These are phyloP conservation scores for Allium cepa DNA, from an alignment of 106 monocot species.

Conservation along the genomic window DNA sequence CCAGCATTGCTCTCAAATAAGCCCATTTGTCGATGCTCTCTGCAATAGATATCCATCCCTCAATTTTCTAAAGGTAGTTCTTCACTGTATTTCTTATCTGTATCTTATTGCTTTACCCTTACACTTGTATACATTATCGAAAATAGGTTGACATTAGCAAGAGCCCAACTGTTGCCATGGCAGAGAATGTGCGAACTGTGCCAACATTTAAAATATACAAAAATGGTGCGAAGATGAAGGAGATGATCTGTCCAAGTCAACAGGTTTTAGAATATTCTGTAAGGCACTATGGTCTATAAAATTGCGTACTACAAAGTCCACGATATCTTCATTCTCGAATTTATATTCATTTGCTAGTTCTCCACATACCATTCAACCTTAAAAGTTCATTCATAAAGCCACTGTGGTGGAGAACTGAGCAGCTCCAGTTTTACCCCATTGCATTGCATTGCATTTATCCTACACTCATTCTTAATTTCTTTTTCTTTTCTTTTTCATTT, in stretches of 20 bases:
- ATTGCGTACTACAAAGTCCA: neutral
- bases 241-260: constrained; percentile 80
- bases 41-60: constrained; percentile 47
- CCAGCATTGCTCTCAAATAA: constrained; percentile 38
- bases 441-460: neutral
- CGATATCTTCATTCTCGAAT: neutral
- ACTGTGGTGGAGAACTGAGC: neutral
- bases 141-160: constrained; percentile 60
- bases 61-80: constrained; percentile 68
- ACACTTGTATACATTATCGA: neutral
- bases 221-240: constrained; percentile 63
- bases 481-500: neutral
- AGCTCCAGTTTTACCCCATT: neutral
- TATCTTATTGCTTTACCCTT: neutral
- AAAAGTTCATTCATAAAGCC: neutral
- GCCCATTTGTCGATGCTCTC: constrained; percentile 39
- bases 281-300: constrained; percentile 43
- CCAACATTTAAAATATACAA: constrained; percentile 89
- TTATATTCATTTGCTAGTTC: neutral
- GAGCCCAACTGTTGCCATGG: constrained; percentile 35
- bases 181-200: constrained; percentile 62
- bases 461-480: neutral
- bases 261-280: constrained; percentile 66
- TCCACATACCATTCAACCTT: neutral
- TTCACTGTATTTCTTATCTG: too few relatives aligned